Evolutionary conservation across 192 early-diverging fungal species (phyloP), one percentile per base, ranked within the genome.

Genomic region (Mortierella hygrophila): DNA sequence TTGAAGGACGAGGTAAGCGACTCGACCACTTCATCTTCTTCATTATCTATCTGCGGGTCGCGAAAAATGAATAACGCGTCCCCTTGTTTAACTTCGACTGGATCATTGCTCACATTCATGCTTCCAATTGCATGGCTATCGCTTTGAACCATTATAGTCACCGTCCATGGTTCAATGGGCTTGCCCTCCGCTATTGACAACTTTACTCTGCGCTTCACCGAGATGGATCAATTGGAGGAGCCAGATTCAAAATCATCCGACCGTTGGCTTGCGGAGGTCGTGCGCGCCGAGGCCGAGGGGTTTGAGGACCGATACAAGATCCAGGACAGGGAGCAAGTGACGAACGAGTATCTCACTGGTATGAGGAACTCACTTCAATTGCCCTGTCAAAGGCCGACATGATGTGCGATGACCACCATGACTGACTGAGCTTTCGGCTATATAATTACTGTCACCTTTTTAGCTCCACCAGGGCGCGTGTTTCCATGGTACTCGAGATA

Each of bases 401-500:
- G 23, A n/a, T 52, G 49, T 5, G 16, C 4, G 5, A 52, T 16
- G 49, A 52, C 44, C 44, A 46, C 44, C 9, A 46, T 11, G 44
- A 11, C 20, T 52, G 20, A 52, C 49, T 52, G 49, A 52, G 49
- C 49, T 18, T 52, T 20, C 18, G 49, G 49, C 18, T 18, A 52
- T 52, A 46, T 52, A 20, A 20, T 20, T 20, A 13, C 21, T 37
- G 72, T 40, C 41, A 35, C 4, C 49, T 6, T 15, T 32, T 15
- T 83, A 93, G 91, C 85, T 16, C 78, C 83, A 26, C 54, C 92
- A 20, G 92, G 93, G 63, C 82, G 90, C 10, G 70, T 94, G 13
- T 94, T 95, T 21, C 98, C 98, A 23, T 98, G 97, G 97, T 99
- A 97, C 89, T 79, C 92, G 18, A 79, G 90, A 78, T 98, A 97